Conservation (phyloP, 1,284 basidiomycete species). For the Ustilago loliicola region DNA sequence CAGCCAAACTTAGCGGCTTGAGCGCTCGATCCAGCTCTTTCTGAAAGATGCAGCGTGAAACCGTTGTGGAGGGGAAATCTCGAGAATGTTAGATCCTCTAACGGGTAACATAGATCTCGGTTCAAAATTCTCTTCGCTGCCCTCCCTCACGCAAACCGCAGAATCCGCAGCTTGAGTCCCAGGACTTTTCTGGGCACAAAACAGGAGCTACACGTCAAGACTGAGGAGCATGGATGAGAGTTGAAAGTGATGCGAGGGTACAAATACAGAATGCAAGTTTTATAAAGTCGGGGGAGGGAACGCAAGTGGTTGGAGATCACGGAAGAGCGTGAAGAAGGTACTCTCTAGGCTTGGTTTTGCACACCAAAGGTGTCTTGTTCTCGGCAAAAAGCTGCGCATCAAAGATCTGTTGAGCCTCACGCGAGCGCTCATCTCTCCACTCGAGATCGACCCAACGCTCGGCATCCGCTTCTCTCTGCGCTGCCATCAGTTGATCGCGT, state of each 20-base stretch:
- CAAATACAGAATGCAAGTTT: slow-evolving; percentile 30
- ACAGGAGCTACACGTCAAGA: not conserved
- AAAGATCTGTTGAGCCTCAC: slow-evolving; percentile 49
- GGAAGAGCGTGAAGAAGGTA: slow-evolving; percentile 53
- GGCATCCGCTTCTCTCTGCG: slow-evolving; percentile 64
- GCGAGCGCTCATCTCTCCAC: slow-evolving; percentile 56
- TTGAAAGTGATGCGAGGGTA: slow-evolving; percentile 12
- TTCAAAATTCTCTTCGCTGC: too few relatives aligned
- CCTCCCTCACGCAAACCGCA: too few relatives aligned
- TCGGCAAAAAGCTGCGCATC: slow-evolving; percentile 57
- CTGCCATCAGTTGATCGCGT: slow-evolving; percentile 56
- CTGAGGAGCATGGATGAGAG: not conserved
- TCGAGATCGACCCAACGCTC: slow-evolving; percentile 69
- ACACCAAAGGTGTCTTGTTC: slow-evolving; percentile 43
- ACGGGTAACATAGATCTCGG: too few relatives aligned
- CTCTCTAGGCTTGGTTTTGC: slow-evolving; percentile 58
- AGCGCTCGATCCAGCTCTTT: slow-evolving; percentile 13
- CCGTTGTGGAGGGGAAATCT: not conserved
- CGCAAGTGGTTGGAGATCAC: slow-evolving; percentile 1
- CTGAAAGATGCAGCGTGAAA: slow-evolving; percentile 28
- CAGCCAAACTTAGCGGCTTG: not conserved
- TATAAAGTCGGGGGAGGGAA: too few relatives aligned
- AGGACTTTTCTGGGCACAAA: not conserved
- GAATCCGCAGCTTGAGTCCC: too few relatives aligned
- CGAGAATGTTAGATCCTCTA: not conserved